Conservation (phyloP, 148 eudicot species). For the Rheum nobile region DNA sequence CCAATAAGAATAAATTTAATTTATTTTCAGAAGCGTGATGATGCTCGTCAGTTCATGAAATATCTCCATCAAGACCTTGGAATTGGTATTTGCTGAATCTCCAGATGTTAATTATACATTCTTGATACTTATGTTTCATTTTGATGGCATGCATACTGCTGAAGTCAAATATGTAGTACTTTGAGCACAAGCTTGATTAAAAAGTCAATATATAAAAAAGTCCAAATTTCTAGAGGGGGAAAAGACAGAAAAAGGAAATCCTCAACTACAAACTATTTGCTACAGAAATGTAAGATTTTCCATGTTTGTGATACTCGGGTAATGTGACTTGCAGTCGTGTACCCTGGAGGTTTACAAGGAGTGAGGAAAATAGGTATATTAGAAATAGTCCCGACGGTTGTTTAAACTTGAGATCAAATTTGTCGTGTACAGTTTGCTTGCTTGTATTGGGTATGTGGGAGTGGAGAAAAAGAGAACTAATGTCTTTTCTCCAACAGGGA, state of each 20-base stretch:
- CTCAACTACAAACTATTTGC: not conserved
- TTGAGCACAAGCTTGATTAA: not conserved
- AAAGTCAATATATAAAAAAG: not conserved
- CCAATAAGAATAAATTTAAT: not conserved
- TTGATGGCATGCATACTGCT: not conserved
- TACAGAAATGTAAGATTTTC: not conserved
- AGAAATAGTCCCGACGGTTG: not conserved
- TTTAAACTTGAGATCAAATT: not conserved
- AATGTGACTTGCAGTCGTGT: not conserved
- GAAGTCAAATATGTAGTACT: no score
- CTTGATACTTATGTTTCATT: not conserved
- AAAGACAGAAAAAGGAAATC: not conserved
- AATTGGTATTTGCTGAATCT: conserved; percentile 44
- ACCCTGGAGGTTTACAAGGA: not conserved
- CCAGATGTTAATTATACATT: not conserved
- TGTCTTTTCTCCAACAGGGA: not conserved
- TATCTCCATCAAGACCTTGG: conserved; percentile 91
- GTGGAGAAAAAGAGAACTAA: not conserved
- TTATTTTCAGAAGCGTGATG: conserved; percentile 70
- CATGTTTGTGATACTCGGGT: not conserved
- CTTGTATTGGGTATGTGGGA: not conserved
- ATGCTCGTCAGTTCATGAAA: conserved; percentile 94
- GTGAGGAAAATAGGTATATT: not conserved
- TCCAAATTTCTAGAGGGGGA: not conserved
- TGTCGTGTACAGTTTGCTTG: not conserved